Base-by-base conservation (phyloP, 345 rosid genomes). In the Eucalyptus curtisii region DNA sequence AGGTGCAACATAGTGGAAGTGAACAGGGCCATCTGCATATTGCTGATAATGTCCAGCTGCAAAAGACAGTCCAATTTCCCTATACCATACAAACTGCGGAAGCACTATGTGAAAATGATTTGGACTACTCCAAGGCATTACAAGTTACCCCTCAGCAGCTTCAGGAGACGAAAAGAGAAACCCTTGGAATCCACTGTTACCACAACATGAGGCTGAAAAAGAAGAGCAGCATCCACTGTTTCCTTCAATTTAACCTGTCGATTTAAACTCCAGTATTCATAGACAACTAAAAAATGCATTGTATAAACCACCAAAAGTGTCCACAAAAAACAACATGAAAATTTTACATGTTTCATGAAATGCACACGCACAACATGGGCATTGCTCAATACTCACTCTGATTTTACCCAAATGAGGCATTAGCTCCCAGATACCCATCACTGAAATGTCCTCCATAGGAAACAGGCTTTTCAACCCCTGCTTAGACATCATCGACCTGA, bases 181-280 rank as follows among this genome's bases (percentile, higher is more conserved):
- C 99, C 99, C 91, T 97, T 97, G 89, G 96, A 96, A 86, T 97
- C 99, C 91, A 96, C 93, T 10, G 99, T 97, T 79, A 97, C 97
- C 90, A 97, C 97, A 81, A 91, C 97, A 86, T 96, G 99, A 91
- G 99, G 99, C 91, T 88, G 94, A 88, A 96, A 97, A 85, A 53
- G 87, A 90, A 93, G 48, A 86, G 96, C 99, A 88, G 96, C 96
- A 86, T 95, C 98, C 85, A 90, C 88, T 49, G 99, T 93, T 90
- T 96, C 96, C 86, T 91, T 95, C 92, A 97, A 88, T 91, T 90
- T 96, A 87, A 90, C 92, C 99, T 96, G 92, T 53, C 85, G 92
- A 87, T 79, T 79, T 48, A 88, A 52, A 64, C 33, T 37, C 30
- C 25, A 86, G 5, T 47, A 42, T 84, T 76, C 68, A 76, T 44